A percentile compares a stretch with the other conserved stretches of the same genome.
phyloP scores from a whole-genome alignment of 1,139 yeast species.

The Hemisphaericaspora xylanilytica region DNA sequence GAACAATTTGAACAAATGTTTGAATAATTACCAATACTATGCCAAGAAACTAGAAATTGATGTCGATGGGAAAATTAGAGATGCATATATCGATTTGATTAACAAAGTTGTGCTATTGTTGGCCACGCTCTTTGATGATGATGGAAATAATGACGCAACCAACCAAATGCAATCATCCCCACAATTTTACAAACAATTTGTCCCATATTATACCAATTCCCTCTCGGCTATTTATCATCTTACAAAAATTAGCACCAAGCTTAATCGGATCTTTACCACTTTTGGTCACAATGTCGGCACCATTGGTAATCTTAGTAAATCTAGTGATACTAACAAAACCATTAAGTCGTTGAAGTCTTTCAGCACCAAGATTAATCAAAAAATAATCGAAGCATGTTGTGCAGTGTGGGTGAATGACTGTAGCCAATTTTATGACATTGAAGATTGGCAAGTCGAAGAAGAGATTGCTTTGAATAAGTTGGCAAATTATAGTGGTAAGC shows the following conservation, averaged over 20 bases:
- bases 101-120: conserved; percentile 28
- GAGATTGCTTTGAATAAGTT: conserved; percentile 6
- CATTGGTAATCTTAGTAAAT: conserved; percentile 34
- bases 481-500: conserved; percentile 18
- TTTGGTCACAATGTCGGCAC: conserved; percentile 34
- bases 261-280: conserved; percentile 31
- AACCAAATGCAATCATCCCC: conserved; percentile 41
- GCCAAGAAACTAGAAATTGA: conserved; percentile 27
- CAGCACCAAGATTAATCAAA: conserved; percentile 35
- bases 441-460: conserved; percentile 38
- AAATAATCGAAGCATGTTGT: conserved; percentile 43
- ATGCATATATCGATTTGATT: conserved; percentile 26
- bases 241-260: conserved; percentile 27
- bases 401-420: conserved; percentile 51
- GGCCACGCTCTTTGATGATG: conserved; percentile 32
- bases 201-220: conserved; percentile 44
- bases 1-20: conserved; percentile 33
- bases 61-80: conserved; percentile 28
- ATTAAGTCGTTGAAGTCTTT: conserved; percentile 36
- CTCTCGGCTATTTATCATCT: conserved; percentile 41
- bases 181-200: conserved; percentile 33
- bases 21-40: conserved; percentile 40
- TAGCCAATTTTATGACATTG: conserved; percentile 45
- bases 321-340: conserved; percentile 37
- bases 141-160: conserved; percentile 15